These are phyloP conservation scores for Neurospora sp. DNA, from an alignment of 495 filamentous ascomycete genomes.

Conservation along the genomic window DNA sequence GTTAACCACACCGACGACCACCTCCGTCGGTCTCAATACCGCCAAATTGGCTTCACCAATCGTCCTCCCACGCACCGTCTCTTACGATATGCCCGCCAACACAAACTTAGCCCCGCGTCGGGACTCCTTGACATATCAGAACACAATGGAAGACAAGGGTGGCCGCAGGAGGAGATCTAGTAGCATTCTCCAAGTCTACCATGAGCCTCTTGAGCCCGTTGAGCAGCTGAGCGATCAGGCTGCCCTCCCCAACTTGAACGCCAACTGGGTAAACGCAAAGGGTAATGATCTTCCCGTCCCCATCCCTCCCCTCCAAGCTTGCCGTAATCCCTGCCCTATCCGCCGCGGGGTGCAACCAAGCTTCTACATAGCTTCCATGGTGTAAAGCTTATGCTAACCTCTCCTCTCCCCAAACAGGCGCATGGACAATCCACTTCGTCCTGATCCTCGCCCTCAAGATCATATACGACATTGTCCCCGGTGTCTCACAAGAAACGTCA, in stretches of 20 bases:
- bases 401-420: slow-evolving; percentile 47
- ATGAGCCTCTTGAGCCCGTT: slow-evolving; percentile 84
- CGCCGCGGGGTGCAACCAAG: background rate
- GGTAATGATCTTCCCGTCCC: slow-evolving; percentile 45
- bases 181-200: slow-evolving; percentile 79
- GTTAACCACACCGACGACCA: slow-evolving; percentile 11
- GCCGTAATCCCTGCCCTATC: background rate
- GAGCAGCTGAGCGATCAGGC: slow-evolving; percentile 95
- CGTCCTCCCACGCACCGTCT: slow-evolving; percentile 67
- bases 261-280: slow-evolving; percentile 98
- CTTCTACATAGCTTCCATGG: background rate
- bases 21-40: slow-evolving; percentile 41
- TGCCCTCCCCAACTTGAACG: slow-evolving; percentile 88
- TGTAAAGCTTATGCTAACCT: slow-evolving; percentile 3
- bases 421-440: slow-evolving; percentile 94
- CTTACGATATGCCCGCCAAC: slow-evolving; percentile 55
- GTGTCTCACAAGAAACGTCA: slow-evolving; percentile 90
- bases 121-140: slow-evolving; percentile 24
- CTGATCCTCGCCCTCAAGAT: slow-evolving; percentile 85
- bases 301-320: background rate
- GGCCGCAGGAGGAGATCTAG: slow-evolving; percentile 82
- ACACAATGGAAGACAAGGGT: slow-evolving; percentile 39
- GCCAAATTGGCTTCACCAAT: slow-evolving; percentile 77
- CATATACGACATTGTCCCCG: slow-evolving; percentile 88
- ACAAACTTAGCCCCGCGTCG: slow-evolving; percentile 48